Conservation (phyloP, 768 basidiomycete genomes). For the Pisolithus sp. region DNA sequence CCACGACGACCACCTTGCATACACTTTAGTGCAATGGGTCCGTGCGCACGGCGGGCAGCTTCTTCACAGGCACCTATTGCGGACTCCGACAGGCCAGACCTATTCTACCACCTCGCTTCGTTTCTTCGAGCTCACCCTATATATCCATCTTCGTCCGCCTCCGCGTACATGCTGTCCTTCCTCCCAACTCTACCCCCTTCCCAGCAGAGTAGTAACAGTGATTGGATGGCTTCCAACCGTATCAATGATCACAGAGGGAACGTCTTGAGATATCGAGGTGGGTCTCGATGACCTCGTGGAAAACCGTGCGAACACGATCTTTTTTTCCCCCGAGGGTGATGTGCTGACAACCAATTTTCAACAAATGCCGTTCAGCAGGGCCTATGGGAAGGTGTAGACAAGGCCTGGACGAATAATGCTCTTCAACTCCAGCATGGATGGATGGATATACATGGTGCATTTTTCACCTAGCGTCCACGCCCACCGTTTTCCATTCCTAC, state of each 20-base stretch:
- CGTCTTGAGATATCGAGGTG: conserved; percentile 33
- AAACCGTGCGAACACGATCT: conserved; percentile 46
- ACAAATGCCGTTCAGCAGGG: conserved; percentile 55
- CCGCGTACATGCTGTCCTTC: conserved; percentile 65
- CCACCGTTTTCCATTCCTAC: background rate
- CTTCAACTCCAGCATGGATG: conserved; percentile 66
- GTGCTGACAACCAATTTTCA: conserved; percentile 19
- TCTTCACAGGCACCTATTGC: conserved; percentile 22
- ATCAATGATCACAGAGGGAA: conserved; percentile 20
- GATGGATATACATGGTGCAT: conserved; percentile 73
- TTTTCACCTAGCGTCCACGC: background rate
- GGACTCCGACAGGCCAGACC: conserved; percentile 57
- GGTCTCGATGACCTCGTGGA: conserved; percentile 66
- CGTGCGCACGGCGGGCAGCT: conserved; percentile 1
- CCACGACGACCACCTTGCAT: background rate
- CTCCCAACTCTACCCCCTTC: conserved; percentile 38
- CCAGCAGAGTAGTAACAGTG: conserved; percentile 42
- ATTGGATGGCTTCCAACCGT: conserved; percentile 72
- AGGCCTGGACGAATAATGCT: conserved; percentile 59
- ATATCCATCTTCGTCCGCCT: conserved; percentile 32
- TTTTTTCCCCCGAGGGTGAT: background rate
- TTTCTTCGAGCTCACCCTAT: conserved; percentile 46
- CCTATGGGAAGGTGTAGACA: conserved; percentile 53
- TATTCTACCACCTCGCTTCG: conserved; percentile 62
- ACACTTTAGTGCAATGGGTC: background rate